phyloP scores from a whole-genome alignment of 495 filamentous ascomycete species.

The Acidomyces sp. region DNA sequence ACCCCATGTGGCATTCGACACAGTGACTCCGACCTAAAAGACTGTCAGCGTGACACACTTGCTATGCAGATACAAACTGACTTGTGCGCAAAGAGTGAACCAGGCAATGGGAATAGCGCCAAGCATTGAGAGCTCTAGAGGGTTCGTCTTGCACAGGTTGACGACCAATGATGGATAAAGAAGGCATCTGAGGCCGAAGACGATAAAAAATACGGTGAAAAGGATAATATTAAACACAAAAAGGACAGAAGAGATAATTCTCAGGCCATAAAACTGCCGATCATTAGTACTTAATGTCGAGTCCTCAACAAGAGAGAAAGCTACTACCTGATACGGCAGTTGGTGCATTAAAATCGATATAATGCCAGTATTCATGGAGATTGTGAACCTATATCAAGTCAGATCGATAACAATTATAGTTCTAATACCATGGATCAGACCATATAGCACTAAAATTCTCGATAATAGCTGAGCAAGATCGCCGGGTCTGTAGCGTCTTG shows the following conservation, averaged over 20 bases:
- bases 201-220: constrained; percentile 6
- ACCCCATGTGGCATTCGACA: constrained; percentile 8
- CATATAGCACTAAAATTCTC: constrained; percentile 9
- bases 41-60: background rate
- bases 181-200: constrained; percentile 3
- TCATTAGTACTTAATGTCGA: no score
- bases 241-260: constrained; percentile 12
- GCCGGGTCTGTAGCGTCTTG: no score
- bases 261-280: constrained; percentile 10
- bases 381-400: constrained; percentile 6
- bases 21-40: constrained; percentile 9
- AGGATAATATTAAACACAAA: constrained; percentile 12
- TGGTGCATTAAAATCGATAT: constrained; percentile 14
- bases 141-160: background rate
- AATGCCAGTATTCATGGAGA: constrained; percentile 16
- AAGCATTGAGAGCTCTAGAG: background rate
- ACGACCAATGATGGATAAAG: constrained; percentile 3
- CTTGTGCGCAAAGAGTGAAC: constrained; percentile 9
- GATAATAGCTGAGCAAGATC: constrained; percentile 4
- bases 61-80: background rate
- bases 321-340: constrained; percentile 12
- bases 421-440: background rate
- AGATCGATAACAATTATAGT: background rate
- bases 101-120: constrained; percentile 7
- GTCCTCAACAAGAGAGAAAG: no score